phyloP scores from a whole-genome alignment of 2,329 filamentous ascomycete genomes.

The Aspergillus fructus region DNA sequence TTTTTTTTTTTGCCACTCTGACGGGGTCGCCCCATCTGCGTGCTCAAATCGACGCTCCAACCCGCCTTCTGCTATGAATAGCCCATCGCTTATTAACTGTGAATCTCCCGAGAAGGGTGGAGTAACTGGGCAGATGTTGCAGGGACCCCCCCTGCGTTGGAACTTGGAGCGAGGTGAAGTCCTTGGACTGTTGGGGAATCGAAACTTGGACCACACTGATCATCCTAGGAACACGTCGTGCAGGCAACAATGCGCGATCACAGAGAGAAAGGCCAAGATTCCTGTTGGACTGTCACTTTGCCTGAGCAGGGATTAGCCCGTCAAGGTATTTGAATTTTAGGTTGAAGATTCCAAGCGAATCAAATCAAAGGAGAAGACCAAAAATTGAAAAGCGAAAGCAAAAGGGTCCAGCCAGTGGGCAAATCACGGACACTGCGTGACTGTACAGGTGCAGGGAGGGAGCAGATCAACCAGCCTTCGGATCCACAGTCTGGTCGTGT shows the following conservation, averaged over 20 bases:
- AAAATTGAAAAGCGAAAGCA: not conserved
- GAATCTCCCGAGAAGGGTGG: slow-evolving; percentile 1
- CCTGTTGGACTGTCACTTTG: not conserved
- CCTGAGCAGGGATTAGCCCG: not conserved
- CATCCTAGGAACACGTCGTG: not conserved
- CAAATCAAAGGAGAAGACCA: not conserved
- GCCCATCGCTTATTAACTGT: not conserved
- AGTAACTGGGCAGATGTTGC: not conserved
- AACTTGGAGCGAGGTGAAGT: not conserved
- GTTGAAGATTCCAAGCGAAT: slow-evolving; percentile 4
- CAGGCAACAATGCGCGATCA: not conserved
- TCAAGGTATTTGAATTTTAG: slow-evolving; percentile 1
- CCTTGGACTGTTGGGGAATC: not conserved
- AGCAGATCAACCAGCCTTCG: not conserved
- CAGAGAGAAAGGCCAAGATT: not conserved
- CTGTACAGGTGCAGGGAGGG: not conserved
- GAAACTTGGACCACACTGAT: too few relatives aligned
- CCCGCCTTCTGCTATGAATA: not conserved
- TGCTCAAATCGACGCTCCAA: not conserved
- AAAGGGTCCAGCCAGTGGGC: slow-evolving; percentile 1
- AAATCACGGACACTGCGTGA: not conserved
- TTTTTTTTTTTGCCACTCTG: not conserved
- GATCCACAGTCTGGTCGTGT: slow-evolving; percentile 13
- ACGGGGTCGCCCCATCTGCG: slow-evolving; percentile 3
- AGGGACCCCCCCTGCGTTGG: not conserved